These are phyloP conservation scores for Neurospora sublineolata DNA, from an alignment of 495 filamentous ascomycete species.

Conservation along the genomic window DNA sequence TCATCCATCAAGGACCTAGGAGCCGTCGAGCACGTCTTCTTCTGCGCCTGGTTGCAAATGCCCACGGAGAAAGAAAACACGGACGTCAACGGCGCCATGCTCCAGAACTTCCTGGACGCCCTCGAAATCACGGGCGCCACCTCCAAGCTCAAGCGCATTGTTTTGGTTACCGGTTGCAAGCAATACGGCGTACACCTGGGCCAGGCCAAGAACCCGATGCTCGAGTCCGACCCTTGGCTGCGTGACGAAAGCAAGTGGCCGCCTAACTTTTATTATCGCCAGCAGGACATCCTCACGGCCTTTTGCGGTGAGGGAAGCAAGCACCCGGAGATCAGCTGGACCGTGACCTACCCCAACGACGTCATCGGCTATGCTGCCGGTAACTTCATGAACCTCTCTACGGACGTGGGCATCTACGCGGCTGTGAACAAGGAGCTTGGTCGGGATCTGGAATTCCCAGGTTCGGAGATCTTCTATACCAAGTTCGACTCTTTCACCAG, in stretches of 20 bases:
- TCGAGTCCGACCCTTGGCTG: constrained; percentile 30
- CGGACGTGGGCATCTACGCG: constrained; percentile 39
- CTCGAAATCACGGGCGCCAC: constrained; percentile 33
- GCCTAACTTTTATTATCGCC: constrained; percentile 38
- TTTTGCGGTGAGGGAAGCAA: constrained; percentile 14
- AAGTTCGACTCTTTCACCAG: constrained; percentile 41
- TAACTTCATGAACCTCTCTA: constrained; percentile 49
- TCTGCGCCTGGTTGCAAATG: constrained; percentile 37
- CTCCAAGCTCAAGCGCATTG: constrained; percentile 34
- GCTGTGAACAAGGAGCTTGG: constrained; percentile 37
- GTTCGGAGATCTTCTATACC: constrained; percentile 36
- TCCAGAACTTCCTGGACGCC: constrained; percentile 40
- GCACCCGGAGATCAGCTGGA: constrained; percentile 26
- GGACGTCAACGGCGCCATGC: constrained; percentile 35
- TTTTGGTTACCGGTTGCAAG: constrained; percentile 43
- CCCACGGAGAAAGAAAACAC: constrained; percentile 32
- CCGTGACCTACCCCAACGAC: constrained; percentile 44
- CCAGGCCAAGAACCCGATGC: constrained; percentile 38
- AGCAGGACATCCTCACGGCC: constrained; percentile 31
- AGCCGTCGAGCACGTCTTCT: constrained; percentile 33
- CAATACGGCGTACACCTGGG: constrained; percentile 48
- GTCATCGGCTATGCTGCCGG: constrained; percentile 35
- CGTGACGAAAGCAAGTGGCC: constrained; percentile 17
- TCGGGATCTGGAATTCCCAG: constrained; percentile 36
- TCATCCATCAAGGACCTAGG: constrained; percentile 20